Percentiles rank a stretch among this genome's conserved stretches.
These are phyloP conservation scores for Trametes maxima DNA, from an alignment of 768 basidiomycete genomes.

Conservation along the genomic window DNA sequence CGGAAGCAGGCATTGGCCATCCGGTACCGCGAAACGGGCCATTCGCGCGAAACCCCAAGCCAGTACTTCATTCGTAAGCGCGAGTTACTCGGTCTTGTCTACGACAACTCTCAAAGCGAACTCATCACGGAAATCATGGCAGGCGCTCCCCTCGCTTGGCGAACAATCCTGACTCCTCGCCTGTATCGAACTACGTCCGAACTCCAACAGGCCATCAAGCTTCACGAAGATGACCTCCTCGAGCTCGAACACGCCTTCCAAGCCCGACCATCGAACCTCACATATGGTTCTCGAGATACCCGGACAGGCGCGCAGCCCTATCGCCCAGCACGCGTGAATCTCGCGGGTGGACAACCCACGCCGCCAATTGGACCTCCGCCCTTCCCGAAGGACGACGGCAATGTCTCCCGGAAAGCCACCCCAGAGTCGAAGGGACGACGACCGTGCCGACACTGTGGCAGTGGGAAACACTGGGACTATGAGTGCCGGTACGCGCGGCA, in stretches of 20 bases:
- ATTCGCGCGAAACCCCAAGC: constrained; percentile 35
- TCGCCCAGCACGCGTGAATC: neutral
- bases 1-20: constrained; percentile 31
- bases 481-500: constrained; percentile 36
- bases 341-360: neutral
- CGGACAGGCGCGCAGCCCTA: neutral
- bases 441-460: constrained; percentile 39
- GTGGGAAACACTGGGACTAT: constrained; percentile 38
- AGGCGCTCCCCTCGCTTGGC: constrained; percentile 36
- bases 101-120: constrained; percentile 31
- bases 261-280: too few relatives aligned
- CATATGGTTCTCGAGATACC: neutral
- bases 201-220: constrained; percentile 24
- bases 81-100: constrained; percentile 26
- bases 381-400: constrained; percentile 20
- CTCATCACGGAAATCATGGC: constrained; percentile 41
- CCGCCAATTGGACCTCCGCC: constrained; percentile 8
- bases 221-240: constrained; percentile 26
- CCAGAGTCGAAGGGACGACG: constrained; percentile 30
- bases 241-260: neutral
- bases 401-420: constrained; percentile 5
- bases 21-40: constrained; percentile 32
- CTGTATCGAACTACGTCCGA: constrained; percentile 6
- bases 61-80: constrained; percentile 39
- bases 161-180: constrained; percentile 19